Evolutionary conservation across 139 green algal species (phyloP).

Genomic region (Desmodesmus armatus): DNA sequence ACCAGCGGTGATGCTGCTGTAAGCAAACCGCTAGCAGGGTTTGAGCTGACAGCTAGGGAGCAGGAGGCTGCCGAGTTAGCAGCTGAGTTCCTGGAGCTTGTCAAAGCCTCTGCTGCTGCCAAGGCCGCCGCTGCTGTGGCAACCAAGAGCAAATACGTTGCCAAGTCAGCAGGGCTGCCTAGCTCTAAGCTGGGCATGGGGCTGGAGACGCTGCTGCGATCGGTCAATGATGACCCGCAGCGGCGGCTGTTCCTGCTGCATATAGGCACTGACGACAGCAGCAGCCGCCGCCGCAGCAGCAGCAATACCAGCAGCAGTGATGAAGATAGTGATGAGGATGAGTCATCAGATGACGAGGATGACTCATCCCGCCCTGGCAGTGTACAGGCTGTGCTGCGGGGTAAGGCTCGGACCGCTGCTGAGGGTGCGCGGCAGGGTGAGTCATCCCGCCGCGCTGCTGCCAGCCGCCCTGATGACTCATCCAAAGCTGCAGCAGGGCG

Average conservation of each 20-base stretch:
- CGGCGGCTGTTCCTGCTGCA: not conserved
- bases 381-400: too few relatives aligned
- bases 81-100: slow-evolving; percentile 10
- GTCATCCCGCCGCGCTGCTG: not conserved
- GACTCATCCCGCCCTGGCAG: too few relatives aligned
- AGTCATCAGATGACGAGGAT: not conserved
- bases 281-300: not conserved
- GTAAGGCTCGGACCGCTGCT: too few relatives aligned
- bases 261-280: too few relatives aligned
- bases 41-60: too few relatives aligned
- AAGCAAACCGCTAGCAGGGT: not conserved
- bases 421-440: too few relatives aligned
- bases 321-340: not conserved
- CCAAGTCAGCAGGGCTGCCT: not conserved
- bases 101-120: not conserved
- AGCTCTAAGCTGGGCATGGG: not conserved
- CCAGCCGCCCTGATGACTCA: not conserved
- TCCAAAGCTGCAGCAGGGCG: not conserved
- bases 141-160: not conserved
- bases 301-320: not conserved
- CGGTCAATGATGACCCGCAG: not conserved
- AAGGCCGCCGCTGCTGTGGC: not conserved
- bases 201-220: not conserved
- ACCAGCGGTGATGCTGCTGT: not conserved
- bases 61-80: not conserved